Conservation (phyloP, 1,284 basidiomycete species). For the Peniophora sp. region DNA sequence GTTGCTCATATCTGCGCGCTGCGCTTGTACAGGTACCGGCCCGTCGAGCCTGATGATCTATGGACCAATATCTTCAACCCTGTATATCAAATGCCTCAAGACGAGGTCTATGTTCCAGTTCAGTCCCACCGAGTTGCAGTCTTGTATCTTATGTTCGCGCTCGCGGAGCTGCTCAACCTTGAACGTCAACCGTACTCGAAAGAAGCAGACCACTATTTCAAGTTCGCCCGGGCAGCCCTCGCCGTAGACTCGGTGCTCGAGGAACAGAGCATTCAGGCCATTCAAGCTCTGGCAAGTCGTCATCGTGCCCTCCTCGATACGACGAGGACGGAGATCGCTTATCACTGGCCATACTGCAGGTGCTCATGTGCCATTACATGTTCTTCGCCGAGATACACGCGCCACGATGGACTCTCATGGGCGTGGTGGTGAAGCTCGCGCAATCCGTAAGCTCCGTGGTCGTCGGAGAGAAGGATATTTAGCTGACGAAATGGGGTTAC, state of each 20-base stretch:
- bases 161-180: constrained; percentile 31
- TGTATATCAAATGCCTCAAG: constrained; percentile 37
- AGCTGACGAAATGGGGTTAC: too few relatives aligned
- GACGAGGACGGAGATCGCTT: constrained; percentile 1
- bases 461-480: constrained; percentile 1
- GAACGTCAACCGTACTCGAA: constrained; percentile 38
- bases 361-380: constrained; percentile 69
- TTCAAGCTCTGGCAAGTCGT: constrained; percentile 52
- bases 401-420: constrained; percentile 64
- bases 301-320: constrained; percentile 21
- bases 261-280: constrained; percentile 50
- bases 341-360: constrained; percentile 23
- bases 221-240: constrained; percentile 51
- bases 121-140: constrained; percentile 35
- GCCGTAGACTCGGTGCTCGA: constrained; percentile 56
- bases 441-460: constrained; percentile 46
- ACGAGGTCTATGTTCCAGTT: constrained; percentile 31
- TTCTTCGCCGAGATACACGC: constrained; percentile 56
- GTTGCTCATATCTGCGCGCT: background rate
- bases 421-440: constrained; percentile 57
- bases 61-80: constrained; percentile 41
- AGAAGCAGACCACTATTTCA: constrained; percentile 49
- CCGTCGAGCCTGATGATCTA: constrained; percentile 49
- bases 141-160: constrained; percentile 25
- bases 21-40: constrained; percentile 46